A percentile compares a stretch with the other conserved stretches of the same genome.
These are phyloP conservation scores for Liquidambar formosana DNA, from an alignment of 164 flowering plant species.

Conservation along the genomic window DNA sequence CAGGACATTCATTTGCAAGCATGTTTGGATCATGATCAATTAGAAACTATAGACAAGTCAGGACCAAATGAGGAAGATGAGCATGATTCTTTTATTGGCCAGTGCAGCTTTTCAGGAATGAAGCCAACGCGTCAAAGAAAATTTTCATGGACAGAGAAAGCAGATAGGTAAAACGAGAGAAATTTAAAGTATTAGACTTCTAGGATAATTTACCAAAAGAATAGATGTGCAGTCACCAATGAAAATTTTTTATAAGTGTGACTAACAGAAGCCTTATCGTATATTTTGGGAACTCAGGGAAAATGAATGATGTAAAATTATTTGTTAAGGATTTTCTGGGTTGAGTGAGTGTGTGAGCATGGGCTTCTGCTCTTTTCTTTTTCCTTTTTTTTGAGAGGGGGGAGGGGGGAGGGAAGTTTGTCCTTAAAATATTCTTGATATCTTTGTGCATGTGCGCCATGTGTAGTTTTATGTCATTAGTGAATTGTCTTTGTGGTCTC, in stretches of 20 bases:
- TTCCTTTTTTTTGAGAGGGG: too few relatives aligned
- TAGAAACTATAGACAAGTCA: conserved; percentile 27
- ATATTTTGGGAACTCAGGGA: too few relatives aligned
- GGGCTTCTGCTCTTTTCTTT: too few relatives aligned
- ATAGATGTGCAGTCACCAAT: neutral
- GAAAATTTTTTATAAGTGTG: neutral
- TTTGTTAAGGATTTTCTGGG: too few relatives aligned
- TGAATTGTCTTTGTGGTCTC: neutral
- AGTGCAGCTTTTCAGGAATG: conserved; percentile 34
- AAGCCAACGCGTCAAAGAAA: conserved; percentile 47
- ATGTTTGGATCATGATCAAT: conserved; percentile 27
- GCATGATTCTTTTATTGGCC: conserved; percentile 25
- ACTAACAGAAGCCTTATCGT: neutral
- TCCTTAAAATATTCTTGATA: neutral
- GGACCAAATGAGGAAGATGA: conserved; percentile 39
- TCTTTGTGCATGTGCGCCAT: too few relatives aligned
- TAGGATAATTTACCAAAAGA: neutral
- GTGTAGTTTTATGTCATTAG: too few relatives aligned
- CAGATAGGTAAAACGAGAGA: conserved; percentile 64
- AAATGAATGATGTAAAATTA: too few relatives aligned
- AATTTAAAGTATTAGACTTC: neutral
- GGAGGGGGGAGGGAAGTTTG: too few relatives aligned
- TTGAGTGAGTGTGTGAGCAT: too few relatives aligned
- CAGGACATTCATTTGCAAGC: conserved; percentile 17
- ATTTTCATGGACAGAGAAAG: conserved; percentile 70